Conservation (phyloP, 495 filamentous ascomycete species). For the Neurospora sublineolata region DNA sequence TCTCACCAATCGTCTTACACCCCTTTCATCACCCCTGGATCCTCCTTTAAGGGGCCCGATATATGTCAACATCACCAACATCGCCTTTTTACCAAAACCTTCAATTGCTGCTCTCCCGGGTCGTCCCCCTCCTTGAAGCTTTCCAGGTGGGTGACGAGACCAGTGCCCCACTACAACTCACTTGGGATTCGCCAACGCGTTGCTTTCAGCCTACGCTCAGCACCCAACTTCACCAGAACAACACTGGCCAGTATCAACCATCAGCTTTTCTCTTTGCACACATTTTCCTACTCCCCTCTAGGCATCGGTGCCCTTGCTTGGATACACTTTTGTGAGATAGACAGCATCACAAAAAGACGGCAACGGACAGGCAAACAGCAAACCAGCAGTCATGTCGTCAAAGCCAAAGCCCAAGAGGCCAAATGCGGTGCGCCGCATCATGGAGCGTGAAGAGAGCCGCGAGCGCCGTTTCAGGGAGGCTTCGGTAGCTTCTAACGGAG, state of each 20-base stretch:
- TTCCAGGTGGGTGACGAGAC: not conserved
- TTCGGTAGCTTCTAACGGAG: constrained; percentile 5
- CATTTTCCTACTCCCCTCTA: not conserved
- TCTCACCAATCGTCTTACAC: constrained; percentile 24
- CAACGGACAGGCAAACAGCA: not conserved
- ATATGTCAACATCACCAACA: not conserved
- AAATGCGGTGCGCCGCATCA: constrained; percentile 21
- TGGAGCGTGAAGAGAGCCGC: constrained; percentile 16
- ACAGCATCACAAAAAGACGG: not conserved
- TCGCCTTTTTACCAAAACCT: not conserved
- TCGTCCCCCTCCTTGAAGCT: not conserved
- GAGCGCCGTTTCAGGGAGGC: constrained; percentile 16
- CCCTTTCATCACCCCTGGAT: constrained; percentile 1
- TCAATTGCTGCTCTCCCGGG: not conserved
- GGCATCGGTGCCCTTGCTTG: not conserved
- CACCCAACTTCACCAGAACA: not conserved
- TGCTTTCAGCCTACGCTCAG: not conserved
- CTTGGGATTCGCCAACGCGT: not conserved
- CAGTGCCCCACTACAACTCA: not conserved
- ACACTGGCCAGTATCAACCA: not conserved
- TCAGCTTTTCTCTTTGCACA: not conserved
- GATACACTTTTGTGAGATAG: not conserved
- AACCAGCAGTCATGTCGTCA: constrained; percentile 2
- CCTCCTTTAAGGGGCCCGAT: not conserved
- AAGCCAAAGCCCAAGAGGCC: constrained; percentile 17